A percentile compares a stretch with the other conserved stretches of the same genome.
Evolutionary conservation across 495 filamentous ascomycete species (phyloP).

Genomic region (Aspergillus indologenus): DNA sequence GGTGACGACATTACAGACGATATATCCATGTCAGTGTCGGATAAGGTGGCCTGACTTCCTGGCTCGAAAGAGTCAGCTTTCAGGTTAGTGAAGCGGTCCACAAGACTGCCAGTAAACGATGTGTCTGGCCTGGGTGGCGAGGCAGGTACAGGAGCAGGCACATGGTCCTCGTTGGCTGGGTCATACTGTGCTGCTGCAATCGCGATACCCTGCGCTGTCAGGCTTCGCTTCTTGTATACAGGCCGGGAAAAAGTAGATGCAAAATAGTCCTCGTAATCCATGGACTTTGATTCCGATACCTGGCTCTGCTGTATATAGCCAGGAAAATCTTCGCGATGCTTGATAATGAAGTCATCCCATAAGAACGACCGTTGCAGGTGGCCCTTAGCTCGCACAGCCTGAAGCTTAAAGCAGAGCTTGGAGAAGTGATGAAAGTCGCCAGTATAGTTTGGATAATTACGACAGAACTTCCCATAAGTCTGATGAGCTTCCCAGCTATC

Average conservation of each 20-base stretch:
- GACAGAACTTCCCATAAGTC: constrained; percentile 50
- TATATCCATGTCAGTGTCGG: constrained; percentile 13
- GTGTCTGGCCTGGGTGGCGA: constrained; percentile 1
- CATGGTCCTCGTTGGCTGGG: not conserved
- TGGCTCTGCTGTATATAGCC: constrained; percentile 28
- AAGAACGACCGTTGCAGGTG: constrained; percentile 46
- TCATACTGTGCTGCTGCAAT: constrained; percentile 27
- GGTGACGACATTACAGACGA: constrained; percentile 12
- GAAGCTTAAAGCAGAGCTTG: constrained; percentile 52
- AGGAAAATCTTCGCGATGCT: constrained; percentile 40
- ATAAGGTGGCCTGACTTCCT: constrained; percentile 4
- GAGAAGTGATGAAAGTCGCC: constrained; percentile 55
- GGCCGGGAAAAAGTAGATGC: constrained; percentile 24
- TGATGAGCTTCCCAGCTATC: constrained; percentile 23
- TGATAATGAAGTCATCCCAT: constrained; percentile 68
- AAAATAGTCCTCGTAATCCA: constrained; percentile 39
- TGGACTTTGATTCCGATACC: constrained; percentile 16
- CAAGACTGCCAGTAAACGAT: constrained; percentile 33
- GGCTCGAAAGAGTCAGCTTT: constrained; percentile 28
- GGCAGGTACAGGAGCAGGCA: constrained; percentile 2
- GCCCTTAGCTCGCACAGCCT: constrained; percentile 39
- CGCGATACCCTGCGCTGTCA: constrained; percentile 30
- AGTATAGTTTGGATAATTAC: constrained; percentile 54
- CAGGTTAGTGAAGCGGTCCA: constrained; percentile 28
- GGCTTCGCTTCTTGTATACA: constrained; percentile 36